These are phyloP conservation scores for Rhizopogon vinicolor DNA, from an alignment of 768 basidiomycete species.

Conservation along the genomic window DNA sequence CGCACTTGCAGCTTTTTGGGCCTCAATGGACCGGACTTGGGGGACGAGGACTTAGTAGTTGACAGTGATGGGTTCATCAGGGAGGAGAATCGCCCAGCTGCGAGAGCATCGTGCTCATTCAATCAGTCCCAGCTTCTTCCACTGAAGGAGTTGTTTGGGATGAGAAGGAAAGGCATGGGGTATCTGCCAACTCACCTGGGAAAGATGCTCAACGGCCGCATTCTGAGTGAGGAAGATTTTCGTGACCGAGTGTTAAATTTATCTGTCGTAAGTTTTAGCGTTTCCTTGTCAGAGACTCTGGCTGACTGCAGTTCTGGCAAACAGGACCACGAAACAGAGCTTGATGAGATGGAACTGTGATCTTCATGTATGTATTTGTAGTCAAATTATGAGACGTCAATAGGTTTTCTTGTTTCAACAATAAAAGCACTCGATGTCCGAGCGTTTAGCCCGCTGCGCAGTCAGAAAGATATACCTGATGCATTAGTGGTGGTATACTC, in stretches of 20 bases:
- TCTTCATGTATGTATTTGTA: too few relatives aligned
- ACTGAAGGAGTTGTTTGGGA: slow-evolving; percentile 23
- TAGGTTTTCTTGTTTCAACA: too few relatives aligned
- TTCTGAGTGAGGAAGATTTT: slow-evolving; percentile 15
- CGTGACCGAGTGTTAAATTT: neutral
- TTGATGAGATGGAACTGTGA: too few relatives aligned
- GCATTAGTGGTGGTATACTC: too few relatives aligned
- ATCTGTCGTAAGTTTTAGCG: too few relatives aligned
- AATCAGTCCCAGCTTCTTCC: slow-evolving; percentile 1
- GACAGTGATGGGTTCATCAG: slow-evolving; percentile 7
- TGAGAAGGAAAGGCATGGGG: slow-evolving; percentile 12
- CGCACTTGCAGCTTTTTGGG: slow-evolving; percentile 16
- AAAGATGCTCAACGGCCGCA: slow-evolving; percentile 28
- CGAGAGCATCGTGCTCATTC: neutral
- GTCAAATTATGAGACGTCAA: slow-evolving; percentile 20
- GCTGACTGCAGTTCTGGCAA: too few relatives aligned
- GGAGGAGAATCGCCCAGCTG: neutral
- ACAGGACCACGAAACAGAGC: too few relatives aligned
- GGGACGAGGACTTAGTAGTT: neutral
- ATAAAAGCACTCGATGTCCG: too few relatives aligned
- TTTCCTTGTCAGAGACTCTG: too few relatives aligned
- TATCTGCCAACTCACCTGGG: slow-evolving; percentile 26
- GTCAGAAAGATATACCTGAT: neutral
- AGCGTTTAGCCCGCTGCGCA: too few relatives aligned
- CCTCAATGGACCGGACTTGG: slow-evolving; percentile 16